Conservation (phyloP, 148 eudicot genomes). For the Fagopyrum homotropicum region DNA sequence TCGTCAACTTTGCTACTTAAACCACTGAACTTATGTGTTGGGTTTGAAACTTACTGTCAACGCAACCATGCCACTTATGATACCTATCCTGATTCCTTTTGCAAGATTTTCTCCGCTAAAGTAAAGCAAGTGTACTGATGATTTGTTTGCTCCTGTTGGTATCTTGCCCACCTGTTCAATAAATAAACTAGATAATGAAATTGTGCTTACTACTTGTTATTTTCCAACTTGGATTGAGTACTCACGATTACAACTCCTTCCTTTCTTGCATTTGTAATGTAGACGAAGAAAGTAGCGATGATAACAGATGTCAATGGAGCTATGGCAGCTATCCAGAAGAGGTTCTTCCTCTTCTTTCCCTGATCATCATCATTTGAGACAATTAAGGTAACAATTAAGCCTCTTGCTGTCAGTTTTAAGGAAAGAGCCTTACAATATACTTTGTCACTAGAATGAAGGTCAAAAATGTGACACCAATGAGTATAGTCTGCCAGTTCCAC, state of each 20-base stretch:
- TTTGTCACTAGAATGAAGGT: constrained; percentile 57
- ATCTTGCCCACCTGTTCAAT: constrained; percentile 53
- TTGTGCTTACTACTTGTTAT: background rate
- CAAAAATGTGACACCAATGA: constrained; percentile 65
- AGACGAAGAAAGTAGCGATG: constrained; percentile 61
- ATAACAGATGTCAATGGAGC: constrained; percentile 74
- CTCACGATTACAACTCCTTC: constrained; percentile 74
- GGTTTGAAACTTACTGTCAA: constrained; percentile 42
- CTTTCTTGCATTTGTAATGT: constrained; percentile 50
- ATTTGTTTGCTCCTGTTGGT: constrained; percentile 50
- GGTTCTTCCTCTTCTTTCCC: constrained; percentile 75
- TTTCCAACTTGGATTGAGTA: background rate
- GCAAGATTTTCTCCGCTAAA: constrained; percentile 41
- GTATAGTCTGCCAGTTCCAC: constrained; percentile 89
- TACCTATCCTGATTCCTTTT: constrained; percentile 68
- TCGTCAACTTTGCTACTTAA: background rate
- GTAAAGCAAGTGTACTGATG: constrained; percentile 42
- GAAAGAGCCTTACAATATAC: constrained; percentile 51
- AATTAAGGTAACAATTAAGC: background rate
- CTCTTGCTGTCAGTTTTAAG: background rate
- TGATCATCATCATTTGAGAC: constrained; percentile 19
- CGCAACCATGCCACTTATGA: constrained; percentile 57
- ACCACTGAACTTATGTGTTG: background rate
- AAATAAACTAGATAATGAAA: background rate
- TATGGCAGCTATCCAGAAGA: constrained; percentile 85